Evolutionary conservation across 2,329 filamentous ascomycete genomes (phyloP).

Genomic region (Hirsutella thompsonii): DNA sequence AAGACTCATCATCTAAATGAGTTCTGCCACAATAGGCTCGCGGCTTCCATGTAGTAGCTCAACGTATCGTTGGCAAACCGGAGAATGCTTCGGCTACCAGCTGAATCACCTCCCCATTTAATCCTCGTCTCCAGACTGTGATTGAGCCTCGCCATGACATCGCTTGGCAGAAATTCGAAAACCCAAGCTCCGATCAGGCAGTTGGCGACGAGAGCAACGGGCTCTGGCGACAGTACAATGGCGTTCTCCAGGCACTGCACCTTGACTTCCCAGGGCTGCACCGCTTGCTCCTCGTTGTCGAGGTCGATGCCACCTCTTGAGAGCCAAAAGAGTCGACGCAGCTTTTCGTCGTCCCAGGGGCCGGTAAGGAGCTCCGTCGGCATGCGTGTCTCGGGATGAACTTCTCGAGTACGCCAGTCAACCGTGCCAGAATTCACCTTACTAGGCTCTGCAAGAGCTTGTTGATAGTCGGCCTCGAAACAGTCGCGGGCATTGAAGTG

Average conservation of each 20-base stretch:
- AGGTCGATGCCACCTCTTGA: constrained; percentile 23
- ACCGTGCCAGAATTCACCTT: constrained; percentile 6
- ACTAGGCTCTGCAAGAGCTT: constrained; percentile 11
- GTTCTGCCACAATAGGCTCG: too few relatives aligned
- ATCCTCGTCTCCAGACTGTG: constrained; percentile 14
- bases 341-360: constrained; percentile 25
- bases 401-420: constrained; percentile 17
- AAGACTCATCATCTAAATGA: too few relatives aligned
- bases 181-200: constrained; percentile 17
- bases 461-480: constrained; percentile 23
- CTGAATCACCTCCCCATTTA: constrained; percentile 16
- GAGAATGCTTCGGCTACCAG: constrained; percentile 12
- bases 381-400: constrained; percentile 25
- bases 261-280: constrained; percentile 27
- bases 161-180: constrained; percentile 15
- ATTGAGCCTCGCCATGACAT: constrained; percentile 14
- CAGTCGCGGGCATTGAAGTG: constrained; percentile 20
- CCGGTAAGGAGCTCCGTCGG: constrained; percentile 26
- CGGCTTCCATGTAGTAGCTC: constrained; percentile 3
- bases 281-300: constrained; percentile 12
- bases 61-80: constrained; percentile 5
- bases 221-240: constrained; percentile 14
- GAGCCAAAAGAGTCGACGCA: constrained; percentile 33
- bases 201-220: constrained; percentile 16
- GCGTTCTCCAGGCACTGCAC: constrained; percentile 23